Base-by-base conservation (phyloP, 139 green algal species). In the Chlamydomonas sp. region DNA sequence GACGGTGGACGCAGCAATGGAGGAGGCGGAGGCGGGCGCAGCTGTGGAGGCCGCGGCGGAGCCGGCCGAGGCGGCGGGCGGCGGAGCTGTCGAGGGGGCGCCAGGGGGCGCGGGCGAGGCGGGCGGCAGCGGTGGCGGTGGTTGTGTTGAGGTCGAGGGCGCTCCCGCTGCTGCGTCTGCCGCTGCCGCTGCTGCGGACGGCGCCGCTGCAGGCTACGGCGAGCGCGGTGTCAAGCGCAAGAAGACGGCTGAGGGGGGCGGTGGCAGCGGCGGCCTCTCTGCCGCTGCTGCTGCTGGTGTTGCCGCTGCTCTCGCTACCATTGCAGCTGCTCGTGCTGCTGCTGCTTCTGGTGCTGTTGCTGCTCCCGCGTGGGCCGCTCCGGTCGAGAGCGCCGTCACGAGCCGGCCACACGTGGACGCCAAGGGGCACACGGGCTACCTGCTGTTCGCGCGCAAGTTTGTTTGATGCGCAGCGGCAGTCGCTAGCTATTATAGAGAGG, bases 341-440 rank as follows among this genome's bases (percentile, higher is more conserved):
- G 43, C 16, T 54, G 13, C 16, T 54, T 54, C 43, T 26, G 16
- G 43, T 16, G 43, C 13, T 54, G 43, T 16, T 13, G 43, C 16
- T 54, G 13, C 13, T 54, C 13, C 47, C 47, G 22, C 22, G 47
- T 57, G 47, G 22, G 20, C 20, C 47, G 20, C 16, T 57, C 20
- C 22, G 22, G n/a, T 34, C 13, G 26, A 29, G 57, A 68, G 10
- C 31, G 28, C 31, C 10, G 60, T 54, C 10, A 47, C 16, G n/a
- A 39, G 36, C 35, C 22, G 38, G 64, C 91, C 91, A 0, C 20
- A 58, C 0, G 69, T 83, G 47, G 79, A 85, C 24, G 83, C 85
- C 3, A 76, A 87, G 22, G 89, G 89, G 0, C 91, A 97, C 72
- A 97, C 91, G 2, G 91, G 90, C 0, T 97, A 96, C 71, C 75